These are phyloP conservation scores for Scheffersomyces quercinus DNA, from an alignment of 1,139 yeast species.

Conservation along the genomic window DNA sequence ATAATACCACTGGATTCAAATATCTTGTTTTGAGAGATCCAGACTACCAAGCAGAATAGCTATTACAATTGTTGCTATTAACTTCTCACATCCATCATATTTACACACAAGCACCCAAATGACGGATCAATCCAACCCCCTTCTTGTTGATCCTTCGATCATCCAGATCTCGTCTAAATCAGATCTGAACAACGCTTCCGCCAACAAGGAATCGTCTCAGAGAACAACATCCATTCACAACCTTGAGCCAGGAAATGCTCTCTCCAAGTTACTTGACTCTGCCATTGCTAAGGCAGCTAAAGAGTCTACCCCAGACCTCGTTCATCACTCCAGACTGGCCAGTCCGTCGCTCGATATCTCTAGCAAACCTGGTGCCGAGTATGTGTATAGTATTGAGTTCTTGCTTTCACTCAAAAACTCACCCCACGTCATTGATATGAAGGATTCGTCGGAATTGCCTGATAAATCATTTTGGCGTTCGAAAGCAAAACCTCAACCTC, in stretches of 20 bases:
- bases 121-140: slow-evolving; percentile 17
- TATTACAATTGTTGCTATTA: too few relatives aligned
- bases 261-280: slow-evolving; percentile 39
- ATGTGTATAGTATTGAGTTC: slow-evolving; percentile 39
- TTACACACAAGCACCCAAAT: background rate
- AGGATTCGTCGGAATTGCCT: slow-evolving; percentile 34
- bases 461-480: slow-evolving; percentile 45
- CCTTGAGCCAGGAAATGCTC: slow-evolving; percentile 37
- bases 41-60: too few relatives aligned
- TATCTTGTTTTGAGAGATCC: too few relatives aligned
- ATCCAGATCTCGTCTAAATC: slow-evolving; percentile 19
- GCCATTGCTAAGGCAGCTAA: slow-evolving; percentile 49
- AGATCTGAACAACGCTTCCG: slow-evolving; percentile 1
- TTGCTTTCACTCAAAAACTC: slow-evolving; percentile 36
- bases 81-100: too few relatives aligned
- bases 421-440: slow-evolving; percentile 33
- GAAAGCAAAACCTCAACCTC: slow-evolving; percentile 12
- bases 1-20: too few relatives aligned
- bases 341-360: slow-evolving; percentile 14
- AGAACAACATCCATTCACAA: slow-evolving; percentile 5
- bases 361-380: slow-evolving; percentile 8
- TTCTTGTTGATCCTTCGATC: slow-evolving; percentile 38
- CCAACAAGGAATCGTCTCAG: slow-evolving; percentile 3
- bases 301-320: slow-evolving; percentile 45
- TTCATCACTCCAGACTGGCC: slow-evolving; percentile 16